phyloP scores from a whole-genome alignment of 2,329 filamentous ascomycete genomes.

The Pseudocercospora cruenta region DNA sequence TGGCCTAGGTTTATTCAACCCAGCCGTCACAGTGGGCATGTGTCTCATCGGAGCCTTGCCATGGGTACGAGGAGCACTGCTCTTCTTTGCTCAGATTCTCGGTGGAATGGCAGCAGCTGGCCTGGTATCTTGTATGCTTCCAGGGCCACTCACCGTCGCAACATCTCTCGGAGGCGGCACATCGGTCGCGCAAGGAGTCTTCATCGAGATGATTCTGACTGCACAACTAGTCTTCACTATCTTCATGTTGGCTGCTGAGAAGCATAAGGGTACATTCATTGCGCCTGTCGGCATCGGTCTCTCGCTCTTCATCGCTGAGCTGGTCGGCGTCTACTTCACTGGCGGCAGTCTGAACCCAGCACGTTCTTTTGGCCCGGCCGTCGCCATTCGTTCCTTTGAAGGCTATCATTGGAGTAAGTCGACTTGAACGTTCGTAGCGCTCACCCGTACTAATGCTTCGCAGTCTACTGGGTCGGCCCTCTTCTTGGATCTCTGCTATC shows the following conservation, averaged over 20 bases:
- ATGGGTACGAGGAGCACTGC: conserved; percentile 38
- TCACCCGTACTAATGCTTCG: neutral
- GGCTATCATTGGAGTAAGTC: conserved; percentile 38
- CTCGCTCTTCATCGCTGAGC: conserved; percentile 51
- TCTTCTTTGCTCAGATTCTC: conserved; percentile 43
- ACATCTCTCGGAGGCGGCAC: conserved; percentile 41
- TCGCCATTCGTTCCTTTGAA: conserved; percentile 34
- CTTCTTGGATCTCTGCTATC: conserved; percentile 36
- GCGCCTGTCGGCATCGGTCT: conserved; percentile 54
- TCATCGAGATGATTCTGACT: conserved; percentile 45
- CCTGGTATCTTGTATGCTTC: conserved; percentile 41
- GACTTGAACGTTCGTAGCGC: neutral
- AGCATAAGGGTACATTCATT: conserved; percentile 48
- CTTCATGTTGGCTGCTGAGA: conserved; percentile 40
- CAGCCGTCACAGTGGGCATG: conserved; percentile 39
- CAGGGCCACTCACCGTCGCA: conserved; percentile 40
- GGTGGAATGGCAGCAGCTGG: conserved; percentile 41
- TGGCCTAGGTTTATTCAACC: conserved; percentile 38
- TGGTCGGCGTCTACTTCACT: conserved; percentile 42
- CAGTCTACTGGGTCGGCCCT: conserved; percentile 35
- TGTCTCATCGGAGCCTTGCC: conserved; percentile 39
- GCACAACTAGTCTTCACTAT: conserved; percentile 46
- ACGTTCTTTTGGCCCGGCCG: conserved; percentile 39
- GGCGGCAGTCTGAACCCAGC: conserved; percentile 42
- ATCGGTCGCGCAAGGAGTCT: conserved; percentile 42